Conservation (phyloP, 306 rosid genomes). For the Dryas octopetala region DNA sequence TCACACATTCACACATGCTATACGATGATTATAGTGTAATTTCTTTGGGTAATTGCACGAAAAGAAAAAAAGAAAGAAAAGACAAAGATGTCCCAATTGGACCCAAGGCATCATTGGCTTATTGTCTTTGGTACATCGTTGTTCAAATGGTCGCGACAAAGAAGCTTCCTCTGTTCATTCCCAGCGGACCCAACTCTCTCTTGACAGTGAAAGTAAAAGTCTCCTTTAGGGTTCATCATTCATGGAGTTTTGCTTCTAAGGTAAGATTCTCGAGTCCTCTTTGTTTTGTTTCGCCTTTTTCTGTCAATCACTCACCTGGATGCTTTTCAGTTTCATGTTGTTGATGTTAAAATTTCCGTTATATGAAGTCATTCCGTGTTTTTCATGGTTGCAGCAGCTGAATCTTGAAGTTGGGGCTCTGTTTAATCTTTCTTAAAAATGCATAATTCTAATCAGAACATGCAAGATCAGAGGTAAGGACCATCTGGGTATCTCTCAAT, state of each 20-base stretch:
- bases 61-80: not conserved
- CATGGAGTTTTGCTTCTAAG: conserved; percentile 1
- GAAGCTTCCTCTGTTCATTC: conserved; percentile 35
- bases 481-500: conserved; percentile 35
- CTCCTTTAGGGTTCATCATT: conserved; percentile 19
- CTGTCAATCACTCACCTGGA: conserved; percentile 15
- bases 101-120: not conserved
- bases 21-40: no score
- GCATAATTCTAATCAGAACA: conserved; percentile 55
- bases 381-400: conserved; percentile 27
- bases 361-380: not conserved
- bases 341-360: conserved; percentile 7
- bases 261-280: not conserved
- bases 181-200: conserved; percentile 26
- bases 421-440: conserved; percentile 23
- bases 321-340: conserved; percentile 21
- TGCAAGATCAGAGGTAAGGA: conserved; percentile 62
- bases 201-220: conserved; percentile 2
- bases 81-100: not conserved
- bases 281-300: conserved; percentile 4
- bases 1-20: no score
- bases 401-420: conserved; percentile 23
- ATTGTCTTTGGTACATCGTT: not conserved
- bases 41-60: no score
- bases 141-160: conserved; percentile 8